phyloP scores from a whole-genome alignment of 2,329 filamentous ascomycete genomes.

The Periconia sp. region DNA sequence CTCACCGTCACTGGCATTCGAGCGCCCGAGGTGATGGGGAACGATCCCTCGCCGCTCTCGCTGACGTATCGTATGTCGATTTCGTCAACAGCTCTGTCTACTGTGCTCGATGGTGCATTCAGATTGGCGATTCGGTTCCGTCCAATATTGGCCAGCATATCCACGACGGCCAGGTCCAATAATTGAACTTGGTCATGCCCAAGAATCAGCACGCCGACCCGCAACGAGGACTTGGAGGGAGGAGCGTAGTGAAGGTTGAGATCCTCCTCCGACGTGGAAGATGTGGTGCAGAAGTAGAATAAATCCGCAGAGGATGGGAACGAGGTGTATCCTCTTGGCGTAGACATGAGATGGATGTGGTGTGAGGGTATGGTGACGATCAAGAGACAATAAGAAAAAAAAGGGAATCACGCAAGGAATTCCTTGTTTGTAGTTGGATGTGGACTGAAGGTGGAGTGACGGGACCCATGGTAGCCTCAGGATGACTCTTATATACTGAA shows the following conservation, averaged over 20 bases:
- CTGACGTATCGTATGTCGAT: conserved; percentile 42
- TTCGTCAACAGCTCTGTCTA: conserved; percentile 38
- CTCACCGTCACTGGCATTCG: conserved; percentile 44
- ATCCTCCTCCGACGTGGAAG: conserved; percentile 36
- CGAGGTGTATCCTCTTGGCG: conserved; percentile 34
- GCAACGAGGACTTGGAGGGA: conserved; percentile 37
- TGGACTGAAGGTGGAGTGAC: conserved; percentile 12
- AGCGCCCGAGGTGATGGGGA: conserved; percentile 37
- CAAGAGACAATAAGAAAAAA: conserved; percentile 2
- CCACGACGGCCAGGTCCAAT: conserved; percentile 36
- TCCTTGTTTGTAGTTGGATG: background rate
- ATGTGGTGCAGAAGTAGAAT: conserved; percentile 41
- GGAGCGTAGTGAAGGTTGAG: conserved; percentile 34
- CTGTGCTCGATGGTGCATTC: conserved; percentile 22
- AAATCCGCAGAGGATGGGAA: conserved; percentile 40
- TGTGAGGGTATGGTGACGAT: background rate
- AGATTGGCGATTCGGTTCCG: conserved; percentile 29
- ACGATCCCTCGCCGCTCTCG: conserved; percentile 39
- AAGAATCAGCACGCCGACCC: conserved; percentile 35
- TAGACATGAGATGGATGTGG: conserved; percentile 27
- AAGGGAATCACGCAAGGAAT: background rate
- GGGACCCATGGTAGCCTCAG: conserved; percentile 17
- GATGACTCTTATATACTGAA: conserved; percentile 24
- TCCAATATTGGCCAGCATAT: conserved; percentile 35
- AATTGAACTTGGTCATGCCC: conserved; percentile 33